Evolutionary conservation across 805 yeast genomes (phyloP).

Genomic region (Myxozyma sirexii): DNA sequence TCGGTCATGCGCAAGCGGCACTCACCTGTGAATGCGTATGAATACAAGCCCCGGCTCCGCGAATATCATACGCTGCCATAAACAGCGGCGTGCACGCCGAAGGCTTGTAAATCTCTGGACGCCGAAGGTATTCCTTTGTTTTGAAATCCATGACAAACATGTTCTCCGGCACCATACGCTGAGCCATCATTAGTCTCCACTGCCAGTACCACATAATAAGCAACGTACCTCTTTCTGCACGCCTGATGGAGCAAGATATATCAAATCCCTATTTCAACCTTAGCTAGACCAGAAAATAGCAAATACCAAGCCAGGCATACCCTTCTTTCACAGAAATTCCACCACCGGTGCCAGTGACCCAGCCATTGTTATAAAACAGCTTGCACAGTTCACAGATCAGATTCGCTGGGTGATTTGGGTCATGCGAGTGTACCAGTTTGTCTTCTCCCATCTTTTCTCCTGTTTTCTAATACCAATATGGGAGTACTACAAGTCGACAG

Average conservation of each 20-base stretch:
- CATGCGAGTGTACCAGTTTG: slow-evolving; percentile 45
- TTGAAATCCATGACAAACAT: slow-evolving; percentile 73
- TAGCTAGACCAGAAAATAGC: background rate
- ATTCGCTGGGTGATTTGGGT: slow-evolving; percentile 76
- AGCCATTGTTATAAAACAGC: slow-evolving; percentile 73
- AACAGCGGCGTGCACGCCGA: slow-evolving; percentile 93
- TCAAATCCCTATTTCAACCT: slow-evolving; percentile 44
- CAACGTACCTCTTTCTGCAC: slow-evolving; percentile 74
- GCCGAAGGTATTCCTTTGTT: slow-evolving; percentile 55
- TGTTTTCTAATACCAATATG: too few species aligned
- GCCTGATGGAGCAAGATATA: slow-evolving; percentile 92
- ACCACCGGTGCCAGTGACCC: slow-evolving; percentile 98
- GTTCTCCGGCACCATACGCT: slow-evolving; percentile 73
- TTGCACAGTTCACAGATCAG: slow-evolving; percentile 80
- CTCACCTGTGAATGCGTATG: slow-evolving; percentile 83
- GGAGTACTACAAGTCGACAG: too few species aligned
- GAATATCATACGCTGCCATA: slow-evolving; percentile 64
- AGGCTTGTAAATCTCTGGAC: slow-evolving; percentile 75
- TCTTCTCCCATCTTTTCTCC: slow-evolving; percentile 11
- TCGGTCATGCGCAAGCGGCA: too few species aligned
- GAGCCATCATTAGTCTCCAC: background rate
- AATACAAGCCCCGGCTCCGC: slow-evolving; percentile 87
- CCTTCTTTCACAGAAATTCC: slow-evolving; percentile 76
- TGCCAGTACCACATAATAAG: background rate
- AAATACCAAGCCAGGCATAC: slow-evolving; percentile 8